Evolutionary conservation across 257 asterid species (phyloP).

Genomic region (Paulownia fortunei): DNA sequence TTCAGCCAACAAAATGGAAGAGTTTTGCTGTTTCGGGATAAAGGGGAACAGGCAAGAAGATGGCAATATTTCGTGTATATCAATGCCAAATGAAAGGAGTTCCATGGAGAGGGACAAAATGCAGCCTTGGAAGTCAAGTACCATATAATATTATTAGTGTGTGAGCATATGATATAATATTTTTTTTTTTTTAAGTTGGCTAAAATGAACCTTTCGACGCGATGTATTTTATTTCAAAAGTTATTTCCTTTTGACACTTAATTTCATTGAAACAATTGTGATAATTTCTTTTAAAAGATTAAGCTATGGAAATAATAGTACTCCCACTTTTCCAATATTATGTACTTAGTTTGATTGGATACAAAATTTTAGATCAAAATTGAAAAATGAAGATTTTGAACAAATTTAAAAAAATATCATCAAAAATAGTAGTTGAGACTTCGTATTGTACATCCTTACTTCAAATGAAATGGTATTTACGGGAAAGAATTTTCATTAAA

Average conservation of each 20-base stretch:
- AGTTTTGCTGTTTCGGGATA: background rate
- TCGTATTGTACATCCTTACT: no score
- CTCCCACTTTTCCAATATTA: no score
- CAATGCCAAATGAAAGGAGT: conserved; percentile 40
- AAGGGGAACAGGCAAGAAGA: conserved; percentile 15
- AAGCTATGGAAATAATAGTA: no score
- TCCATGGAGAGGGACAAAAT: conserved; percentile 31
- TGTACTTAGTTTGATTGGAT: no score
- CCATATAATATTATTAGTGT: background rate
- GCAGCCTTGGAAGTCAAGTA: conserved; percentile 49
- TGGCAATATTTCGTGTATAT: conserved; percentile 30
- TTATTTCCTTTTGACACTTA: background rate
- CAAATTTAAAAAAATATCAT: no score
- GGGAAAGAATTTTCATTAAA: no score
- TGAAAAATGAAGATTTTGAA: no score
- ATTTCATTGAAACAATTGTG: background rate
- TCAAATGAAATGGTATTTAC: no score
- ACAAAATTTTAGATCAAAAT: no score
- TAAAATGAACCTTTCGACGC: background rate
- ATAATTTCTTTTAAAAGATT: background rate
- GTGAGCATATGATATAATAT: background rate
- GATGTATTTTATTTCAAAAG: background rate
- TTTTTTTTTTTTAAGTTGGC: background rate
- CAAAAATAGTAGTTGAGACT: no score
- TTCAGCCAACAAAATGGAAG: conserved; percentile 17